A percentile compares a stretch with the other conserved stretches of the same genome.
These are phyloP conservation scores for Suhomyces choctaworum DNA, from an alignment of 1,139 yeast species.

Conservation along the genomic window DNA sequence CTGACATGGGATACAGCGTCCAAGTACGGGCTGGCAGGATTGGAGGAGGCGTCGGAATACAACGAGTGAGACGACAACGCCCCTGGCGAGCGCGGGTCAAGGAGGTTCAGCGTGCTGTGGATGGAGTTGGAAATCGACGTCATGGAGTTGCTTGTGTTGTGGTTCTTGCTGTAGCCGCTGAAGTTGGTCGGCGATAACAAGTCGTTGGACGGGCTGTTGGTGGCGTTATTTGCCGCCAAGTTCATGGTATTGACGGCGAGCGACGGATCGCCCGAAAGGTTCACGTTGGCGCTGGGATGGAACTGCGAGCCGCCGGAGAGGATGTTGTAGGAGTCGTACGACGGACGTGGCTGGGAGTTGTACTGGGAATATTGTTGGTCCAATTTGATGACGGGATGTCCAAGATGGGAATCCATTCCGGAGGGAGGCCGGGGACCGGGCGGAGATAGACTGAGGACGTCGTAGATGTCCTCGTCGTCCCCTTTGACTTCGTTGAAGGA, in stretches of 20 bases:
- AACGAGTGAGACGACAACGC: conserved; percentile 26
- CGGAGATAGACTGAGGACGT: conserved; percentile 16
- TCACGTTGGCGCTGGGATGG: conserved; percentile 8
- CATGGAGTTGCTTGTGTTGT: conserved; percentile 5
- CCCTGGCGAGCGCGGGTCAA: conserved; percentile 18
- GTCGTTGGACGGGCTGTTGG: conserved; percentile 12
- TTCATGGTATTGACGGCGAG: conserved; percentile 3
- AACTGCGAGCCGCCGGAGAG: background rate
- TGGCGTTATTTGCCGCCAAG: conserved; percentile 2
- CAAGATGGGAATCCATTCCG: conserved; percentile 3
- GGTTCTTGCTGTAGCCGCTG: conserved; percentile 5
- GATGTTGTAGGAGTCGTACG: background rate
- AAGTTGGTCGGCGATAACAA: conserved; percentile 14
- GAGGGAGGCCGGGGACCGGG: conserved; percentile 5
- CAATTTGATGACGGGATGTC: conserved; percentile 1
- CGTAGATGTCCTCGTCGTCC: conserved; percentile 15
- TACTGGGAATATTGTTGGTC: background rate
- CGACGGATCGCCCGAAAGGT: conserved; percentile 3
- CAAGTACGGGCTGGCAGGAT: conserved; percentile 41
- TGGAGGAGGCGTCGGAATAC: conserved; percentile 40
- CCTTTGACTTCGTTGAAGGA: conserved; percentile 3
- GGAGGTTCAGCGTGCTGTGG: conserved; percentile 8
- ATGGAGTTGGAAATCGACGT: conserved; percentile 6
- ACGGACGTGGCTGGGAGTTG: background rate
- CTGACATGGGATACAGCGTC: conserved; percentile 42